Percentiles rank a stretch among this genome's conserved stretches.
Conservation (phyloP, 768 basidiomycete genomes). For the Amanita exitialis region DNA sequence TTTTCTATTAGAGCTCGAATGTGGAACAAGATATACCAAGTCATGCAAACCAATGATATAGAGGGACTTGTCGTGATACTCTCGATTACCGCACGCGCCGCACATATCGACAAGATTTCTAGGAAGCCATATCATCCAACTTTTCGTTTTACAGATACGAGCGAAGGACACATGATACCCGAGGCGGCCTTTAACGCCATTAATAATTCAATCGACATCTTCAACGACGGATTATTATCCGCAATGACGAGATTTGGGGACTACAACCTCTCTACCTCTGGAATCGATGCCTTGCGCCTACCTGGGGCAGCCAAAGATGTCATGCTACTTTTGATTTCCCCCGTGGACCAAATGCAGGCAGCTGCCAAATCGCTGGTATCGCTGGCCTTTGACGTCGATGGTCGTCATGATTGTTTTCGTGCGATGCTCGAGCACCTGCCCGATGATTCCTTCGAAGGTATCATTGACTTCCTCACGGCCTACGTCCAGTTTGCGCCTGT, state of each 20-base stretch:
- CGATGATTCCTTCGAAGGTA: slow-evolving; percentile 55
- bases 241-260: slow-evolving; percentile 58
- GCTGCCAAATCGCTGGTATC: slow-evolving; percentile 76
- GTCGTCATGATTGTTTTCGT: slow-evolving; percentile 80
- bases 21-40: slow-evolving; percentile 62
- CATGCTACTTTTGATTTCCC: slow-evolving; percentile 71
- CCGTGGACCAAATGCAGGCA: slow-evolving; percentile 61
- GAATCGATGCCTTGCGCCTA: slow-evolving; percentile 44
- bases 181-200: slow-evolving; percentile 37
- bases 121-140: slow-evolving; percentile 34
- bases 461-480: slow-evolving; percentile 53
- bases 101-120: slow-evolving; percentile 59
- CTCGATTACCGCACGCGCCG: slow-evolving; percentile 42
- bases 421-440: slow-evolving; percentile 63
- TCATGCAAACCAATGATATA: slow-evolving; percentile 46
- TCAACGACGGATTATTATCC: slow-evolving; percentile 55
- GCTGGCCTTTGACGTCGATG: slow-evolving; percentile 84
- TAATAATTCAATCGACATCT: slow-evolving; percentile 46
- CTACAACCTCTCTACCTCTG: slow-evolving; percentile 38
- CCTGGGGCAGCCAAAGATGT: slow-evolving; percentile 50
- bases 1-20: slow-evolving; percentile 42
- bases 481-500: slow-evolving; percentile 53
- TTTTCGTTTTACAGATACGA: slow-evolving; percentile 19
- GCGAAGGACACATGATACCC: slow-evolving; percentile 12
- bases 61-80: slow-evolving; percentile 52